These are phyloP conservation scores for Berberis thunbergii DNA, from an alignment of 164 flowering plant species.

Conservation along the genomic window DNA sequence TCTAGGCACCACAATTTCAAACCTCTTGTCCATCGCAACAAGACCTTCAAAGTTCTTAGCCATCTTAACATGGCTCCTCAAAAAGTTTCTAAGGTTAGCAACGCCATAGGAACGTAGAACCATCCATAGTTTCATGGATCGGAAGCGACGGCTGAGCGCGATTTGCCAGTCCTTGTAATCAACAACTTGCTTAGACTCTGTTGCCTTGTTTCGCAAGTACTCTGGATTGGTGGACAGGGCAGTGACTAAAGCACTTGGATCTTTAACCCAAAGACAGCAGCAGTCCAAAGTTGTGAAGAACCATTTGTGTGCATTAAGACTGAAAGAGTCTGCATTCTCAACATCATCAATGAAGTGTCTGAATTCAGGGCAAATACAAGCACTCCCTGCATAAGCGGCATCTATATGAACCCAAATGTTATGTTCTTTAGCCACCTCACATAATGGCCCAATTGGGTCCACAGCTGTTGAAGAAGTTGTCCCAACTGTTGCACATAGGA, in stretches of 20 bases:
- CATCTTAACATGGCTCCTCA: constrained; percentile 48
- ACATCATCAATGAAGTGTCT: constrained; percentile 50
- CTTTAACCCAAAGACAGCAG: constrained; percentile 66
- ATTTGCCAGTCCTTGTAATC: constrained; percentile 84
- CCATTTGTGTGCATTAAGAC: constrained; percentile 75
- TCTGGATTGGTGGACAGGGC: constrained; percentile 58
- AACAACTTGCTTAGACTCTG: constrained; percentile 39
- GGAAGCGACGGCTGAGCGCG: constrained; percentile 43
- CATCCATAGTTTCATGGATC: constrained; percentile 61
- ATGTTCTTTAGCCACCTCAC: constrained; percentile 1
- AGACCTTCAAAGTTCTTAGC: constrained; percentile 47
- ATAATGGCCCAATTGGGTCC: constrained; percentile 7
- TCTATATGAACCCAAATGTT: constrained; percentile 40
- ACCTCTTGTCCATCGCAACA: constrained; percentile 36
- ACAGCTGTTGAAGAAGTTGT: constrained; percentile 12
- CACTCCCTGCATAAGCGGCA: constrained; percentile 65
- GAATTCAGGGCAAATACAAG: constrained; percentile 64
- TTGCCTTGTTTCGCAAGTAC: constrained; percentile 47
- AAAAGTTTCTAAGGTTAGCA: constrained; percentile 26
- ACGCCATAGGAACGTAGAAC: constrained; percentile 60
- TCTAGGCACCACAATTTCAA: constrained; percentile 54
- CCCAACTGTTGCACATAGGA: constrained; percentile 14
- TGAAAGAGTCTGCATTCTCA: constrained; percentile 50
- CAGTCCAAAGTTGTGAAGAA: constrained; percentile 55
- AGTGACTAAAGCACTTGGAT: constrained; percentile 28